phyloP scores from a whole-genome alignment of 2,329 filamentous ascomycete genomes.

The Arthroderma sp. region DNA sequence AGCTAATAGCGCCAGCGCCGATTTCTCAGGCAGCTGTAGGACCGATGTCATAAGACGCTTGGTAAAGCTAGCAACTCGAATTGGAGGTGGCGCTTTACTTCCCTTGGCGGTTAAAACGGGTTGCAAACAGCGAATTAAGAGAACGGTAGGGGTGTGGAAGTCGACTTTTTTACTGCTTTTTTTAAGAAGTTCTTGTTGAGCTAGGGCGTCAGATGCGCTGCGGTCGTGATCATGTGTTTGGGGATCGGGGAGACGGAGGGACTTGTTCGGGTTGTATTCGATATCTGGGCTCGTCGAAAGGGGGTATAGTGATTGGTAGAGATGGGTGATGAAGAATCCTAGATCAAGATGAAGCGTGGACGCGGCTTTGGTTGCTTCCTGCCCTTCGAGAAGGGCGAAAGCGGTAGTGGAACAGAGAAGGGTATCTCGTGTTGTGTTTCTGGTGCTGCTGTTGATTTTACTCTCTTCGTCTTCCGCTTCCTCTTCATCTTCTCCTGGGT shows the following conservation, averaged over 20 bases:
- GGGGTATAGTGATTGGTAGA: slow-evolving; percentile 72
- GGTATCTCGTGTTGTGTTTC: slow-evolving; percentile 72
- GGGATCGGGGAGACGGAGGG: slow-evolving; percentile 57
- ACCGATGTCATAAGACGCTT: slow-evolving; percentile 78
- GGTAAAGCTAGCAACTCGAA: slow-evolving; percentile 78
- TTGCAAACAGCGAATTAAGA: slow-evolving; percentile 75
- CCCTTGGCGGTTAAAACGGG: slow-evolving; percentile 66
- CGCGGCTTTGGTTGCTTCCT: slow-evolving; percentile 78
- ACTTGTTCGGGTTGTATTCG: slow-evolving; percentile 61
- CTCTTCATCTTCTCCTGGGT: slow-evolving; percentile 36
- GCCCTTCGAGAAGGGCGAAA: slow-evolving; percentile 87
- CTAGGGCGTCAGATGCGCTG: slow-evolving; percentile 25
- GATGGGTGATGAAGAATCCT: slow-evolving; percentile 86
- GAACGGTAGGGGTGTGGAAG: slow-evolving; percentile 83
- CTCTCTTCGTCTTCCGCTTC: slow-evolving; percentile 34
- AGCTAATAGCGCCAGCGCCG: slow-evolving; percentile 62
- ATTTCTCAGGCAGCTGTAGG: slow-evolving; percentile 84
- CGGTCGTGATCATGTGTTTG: slow-evolving; percentile 24
- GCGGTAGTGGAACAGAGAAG: slow-evolving; percentile 93
- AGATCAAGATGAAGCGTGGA: slow-evolving; percentile 75
- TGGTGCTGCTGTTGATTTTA: slow-evolving; percentile 26
- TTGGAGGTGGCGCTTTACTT: slow-evolving; percentile 62
- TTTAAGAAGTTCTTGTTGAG: slow-evolving; percentile 2
- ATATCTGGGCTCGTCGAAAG: slow-evolving; percentile 73
- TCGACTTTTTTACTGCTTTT: slow-evolving; percentile 57